A percentile compares a stretch with the other conserved stretches of the same genome.
Evolutionary conservation across 805 yeast species (phyloP).

Genomic region (Lachancea fermentati): DNA sequence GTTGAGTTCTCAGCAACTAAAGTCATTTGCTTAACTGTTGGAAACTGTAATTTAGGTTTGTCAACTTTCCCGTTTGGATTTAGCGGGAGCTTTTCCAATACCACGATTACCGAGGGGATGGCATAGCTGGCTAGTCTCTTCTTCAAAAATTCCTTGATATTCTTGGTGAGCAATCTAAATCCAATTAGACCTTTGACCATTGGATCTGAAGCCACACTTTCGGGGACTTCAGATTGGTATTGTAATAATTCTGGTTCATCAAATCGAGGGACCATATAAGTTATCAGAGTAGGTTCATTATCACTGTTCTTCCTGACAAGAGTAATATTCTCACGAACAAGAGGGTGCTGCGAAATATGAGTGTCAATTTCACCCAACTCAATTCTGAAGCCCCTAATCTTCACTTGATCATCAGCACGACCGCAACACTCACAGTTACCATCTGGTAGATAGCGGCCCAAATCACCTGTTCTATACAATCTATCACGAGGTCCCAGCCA

Average conservation of each 20-base stretch:
- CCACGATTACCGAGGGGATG: constrained; percentile 86
- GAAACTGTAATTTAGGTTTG: constrained; percentile 94
- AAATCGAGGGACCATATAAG: constrained; percentile 83
- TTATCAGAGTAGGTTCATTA: constrained; percentile 85
- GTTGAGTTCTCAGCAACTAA: constrained; percentile 55
- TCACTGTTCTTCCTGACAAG: constrained; percentile 87
- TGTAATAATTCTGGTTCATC: constrained; percentile 42
- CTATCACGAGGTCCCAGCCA: constrained; percentile 97
- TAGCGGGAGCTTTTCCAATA: constrained; percentile 77
- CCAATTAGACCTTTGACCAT: constrained; percentile 74
- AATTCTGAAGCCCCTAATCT: constrained; percentile 96
- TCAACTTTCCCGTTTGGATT: constrained; percentile 98
- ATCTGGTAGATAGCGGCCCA: constrained; percentile 93
- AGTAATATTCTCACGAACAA: constrained; percentile 89
- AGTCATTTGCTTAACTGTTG: constrained; percentile 79
- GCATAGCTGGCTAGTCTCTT: constrained; percentile 90
- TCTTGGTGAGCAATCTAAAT: constrained; percentile 71
- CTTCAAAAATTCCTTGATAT: constrained; percentile 75
- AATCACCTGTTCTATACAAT: constrained; percentile 92
- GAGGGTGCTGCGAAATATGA: constrained; percentile 87
- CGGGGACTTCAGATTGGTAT: constrained; percentile 40
- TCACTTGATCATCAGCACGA: constrained; percentile 97
- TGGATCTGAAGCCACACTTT: constrained; percentile 44
- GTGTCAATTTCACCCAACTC: constrained; percentile 98
- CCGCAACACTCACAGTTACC: constrained; percentile 99